Evolutionary conservation across 2,329 filamentous ascomycete species (phyloP).

Genomic region (Fusarium domesticum): DNA sequence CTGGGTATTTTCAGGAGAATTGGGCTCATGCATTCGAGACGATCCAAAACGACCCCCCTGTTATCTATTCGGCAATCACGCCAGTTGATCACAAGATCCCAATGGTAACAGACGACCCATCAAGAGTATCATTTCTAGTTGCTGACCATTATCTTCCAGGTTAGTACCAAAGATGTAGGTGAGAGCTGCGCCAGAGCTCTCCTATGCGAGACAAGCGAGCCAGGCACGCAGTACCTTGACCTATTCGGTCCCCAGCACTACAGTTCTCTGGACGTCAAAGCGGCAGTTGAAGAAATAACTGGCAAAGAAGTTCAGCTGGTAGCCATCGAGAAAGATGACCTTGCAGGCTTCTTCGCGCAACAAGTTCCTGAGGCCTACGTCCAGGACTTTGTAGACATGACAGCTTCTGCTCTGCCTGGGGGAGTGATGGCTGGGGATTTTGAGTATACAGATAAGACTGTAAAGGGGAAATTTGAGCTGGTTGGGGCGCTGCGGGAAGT

Average conservation of each 20-base stretch:
- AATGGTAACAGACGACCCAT: slow-evolving; percentile 22
- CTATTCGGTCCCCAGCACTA: slow-evolving; percentile 32
- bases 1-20: slow-evolving; percentile 24
- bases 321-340: slow-evolving; percentile 20
- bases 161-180: slow-evolving; percentile 32
- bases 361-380: slow-evolving; percentile 22
- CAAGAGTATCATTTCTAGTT: not conserved
- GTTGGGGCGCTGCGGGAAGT: slow-evolving; percentile 23
- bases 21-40: slow-evolving; percentile 22
- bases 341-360: slow-evolving; percentile 25
- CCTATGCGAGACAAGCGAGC: slow-evolving; percentile 9
- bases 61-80: slow-evolving; percentile 28
- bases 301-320: slow-evolving; percentile 26
- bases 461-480: slow-evolving; percentile 27
- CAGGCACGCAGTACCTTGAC: slow-evolving; percentile 20
- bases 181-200: slow-evolving; percentile 25
- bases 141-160: slow-evolving; percentile 12
- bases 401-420: slow-evolving; percentile 20
- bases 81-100: slow-evolving; percentile 33
- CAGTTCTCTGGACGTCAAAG: slow-evolving; percentile 29
- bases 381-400: slow-evolving; percentile 32
- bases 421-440: slow-evolving; percentile 27
- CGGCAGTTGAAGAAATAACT: slow-evolving; percentile 26
- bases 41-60: slow-evolving; percentile 19
- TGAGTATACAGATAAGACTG: slow-evolving; percentile 22